Conservation (phyloP, 768 basidiomycete species). For the Podaxis sp. region DNA sequence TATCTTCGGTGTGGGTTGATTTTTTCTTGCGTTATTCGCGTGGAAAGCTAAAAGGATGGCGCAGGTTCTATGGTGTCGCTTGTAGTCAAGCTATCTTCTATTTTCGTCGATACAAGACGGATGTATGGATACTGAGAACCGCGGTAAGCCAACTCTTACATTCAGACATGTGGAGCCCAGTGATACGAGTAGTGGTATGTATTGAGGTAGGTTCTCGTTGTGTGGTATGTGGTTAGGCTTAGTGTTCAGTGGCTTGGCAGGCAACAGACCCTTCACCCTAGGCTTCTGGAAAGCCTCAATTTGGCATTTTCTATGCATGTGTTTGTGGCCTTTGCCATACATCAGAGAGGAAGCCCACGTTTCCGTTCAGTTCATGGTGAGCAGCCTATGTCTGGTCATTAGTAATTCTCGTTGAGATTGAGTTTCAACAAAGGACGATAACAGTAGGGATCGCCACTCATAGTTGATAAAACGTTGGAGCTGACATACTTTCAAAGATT, state of each 20-base stretch:
- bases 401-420: background rate
- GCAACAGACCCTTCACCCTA: background rate
- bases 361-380: background rate
- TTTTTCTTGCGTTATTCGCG: background rate
- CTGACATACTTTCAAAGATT: background rate
- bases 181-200: background rate
- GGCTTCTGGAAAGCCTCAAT: conserved; percentile 13
- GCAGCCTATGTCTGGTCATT: background rate
- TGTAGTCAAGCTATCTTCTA: conserved; percentile 12
- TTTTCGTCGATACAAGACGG: conserved; percentile 9
- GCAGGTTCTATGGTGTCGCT: conserved; percentile 12
- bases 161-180: background rate
- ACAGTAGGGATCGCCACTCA: background rate
- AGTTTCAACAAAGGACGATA: background rate
- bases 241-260: background rate
- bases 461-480: background rate
- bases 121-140: conserved; percentile 1
- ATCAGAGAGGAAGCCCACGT: background rate
- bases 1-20: conserved; percentile 7
- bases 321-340: conserved; percentile 1
- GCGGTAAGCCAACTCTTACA: background rate
- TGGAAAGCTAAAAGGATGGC: background rate
- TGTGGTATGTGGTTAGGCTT: background rate
- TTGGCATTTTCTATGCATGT: conserved; percentile 8
- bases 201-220: background rate